Evolutionary conservation across 2,329 filamentous ascomycete genomes (phyloP).

Genomic region (Ceratocystis cubensis): DNA sequence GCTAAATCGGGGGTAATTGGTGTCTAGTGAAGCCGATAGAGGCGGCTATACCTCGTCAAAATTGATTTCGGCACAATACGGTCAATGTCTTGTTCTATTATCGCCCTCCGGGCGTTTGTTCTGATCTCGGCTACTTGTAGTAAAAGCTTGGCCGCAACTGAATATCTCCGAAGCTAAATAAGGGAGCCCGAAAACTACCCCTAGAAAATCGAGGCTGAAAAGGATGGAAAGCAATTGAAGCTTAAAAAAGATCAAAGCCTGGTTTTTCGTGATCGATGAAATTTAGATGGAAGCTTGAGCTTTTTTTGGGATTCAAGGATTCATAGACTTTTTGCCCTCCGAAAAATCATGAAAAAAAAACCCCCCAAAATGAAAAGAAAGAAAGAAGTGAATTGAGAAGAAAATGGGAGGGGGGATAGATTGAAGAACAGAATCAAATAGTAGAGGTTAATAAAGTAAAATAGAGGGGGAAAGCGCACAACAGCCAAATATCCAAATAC

Average conservation of each 20-base stretch:
- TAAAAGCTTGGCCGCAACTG: background rate
- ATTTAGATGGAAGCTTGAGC: background rate
- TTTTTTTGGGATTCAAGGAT: background rate
- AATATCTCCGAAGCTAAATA: background rate
- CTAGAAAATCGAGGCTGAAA: background rate
- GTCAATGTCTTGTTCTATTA: too few species aligned
- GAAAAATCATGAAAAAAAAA: slow-evolving; percentile 10
- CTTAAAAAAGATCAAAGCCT: background rate
- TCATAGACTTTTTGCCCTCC: slow-evolving; percentile 6
- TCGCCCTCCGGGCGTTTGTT: too few species aligned
- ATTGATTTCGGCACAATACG: too few species aligned
- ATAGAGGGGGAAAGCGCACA: background rate
- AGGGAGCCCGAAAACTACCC: background rate
- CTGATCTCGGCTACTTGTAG: background rate
- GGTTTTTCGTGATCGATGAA: background rate
- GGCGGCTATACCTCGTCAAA: too few species aligned
- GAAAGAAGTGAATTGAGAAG: slow-evolving; percentile 15
- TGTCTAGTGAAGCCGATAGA: too few species aligned
- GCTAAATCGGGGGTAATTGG: background rate
- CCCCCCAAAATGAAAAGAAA: slow-evolving; percentile 5
- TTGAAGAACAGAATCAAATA: background rate
- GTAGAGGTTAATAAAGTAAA: background rate
- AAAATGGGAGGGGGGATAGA: slow-evolving; percentile 18
- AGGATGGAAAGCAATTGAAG: background rate
- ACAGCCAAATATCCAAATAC: background rate